These are phyloP conservation scores for Cicer bijugum DNA, from an alignment of 306 rosid genomes.

Conservation along the genomic window DNA sequence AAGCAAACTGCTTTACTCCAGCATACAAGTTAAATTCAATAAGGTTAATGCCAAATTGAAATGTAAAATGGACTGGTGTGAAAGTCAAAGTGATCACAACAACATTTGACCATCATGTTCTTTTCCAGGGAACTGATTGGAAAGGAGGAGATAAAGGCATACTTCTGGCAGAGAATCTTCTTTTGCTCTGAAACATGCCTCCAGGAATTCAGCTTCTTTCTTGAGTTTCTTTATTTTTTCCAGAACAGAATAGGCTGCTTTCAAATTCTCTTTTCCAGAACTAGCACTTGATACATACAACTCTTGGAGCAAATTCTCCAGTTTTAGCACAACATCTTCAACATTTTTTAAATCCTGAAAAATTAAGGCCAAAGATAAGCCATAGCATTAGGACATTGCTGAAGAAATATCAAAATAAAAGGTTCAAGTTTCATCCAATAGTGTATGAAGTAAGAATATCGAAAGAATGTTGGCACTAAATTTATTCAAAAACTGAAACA, in stretches of 20 bases:
- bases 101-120: slow-evolving; percentile 10
- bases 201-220: slow-evolving; percentile 94
- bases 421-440: slow-evolving; percentile 14
- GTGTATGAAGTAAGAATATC: slow-evolving; percentile 18
- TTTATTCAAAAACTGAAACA: slow-evolving; percentile 33
- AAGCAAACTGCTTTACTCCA: slow-evolving; percentile 12
- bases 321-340: slow-evolving; percentile 76
- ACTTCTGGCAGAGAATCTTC: slow-evolving; percentile 87
- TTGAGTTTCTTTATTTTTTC: slow-evolving; percentile 88
- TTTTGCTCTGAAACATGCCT: slow-evolving; percentile 93
- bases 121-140: slow-evolving; percentile 32
- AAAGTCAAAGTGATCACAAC: slow-evolving; percentile 31
- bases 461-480: neutral
- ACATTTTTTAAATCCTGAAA: slow-evolving; percentile 88
- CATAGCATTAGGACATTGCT: slow-evolving; percentile 14
- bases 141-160: slow-evolving; percentile 26
- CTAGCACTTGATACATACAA: slow-evolving; percentile 75
- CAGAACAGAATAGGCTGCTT: slow-evolving; percentile 96
- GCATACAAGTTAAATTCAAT: slow-evolving; percentile 33
- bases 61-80: neutral
- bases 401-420: slow-evolving; percentile 30
- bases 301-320: slow-evolving; percentile 90
- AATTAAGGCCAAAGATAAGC: slow-evolving; percentile 49
- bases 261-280: slow-evolving; percentile 87
- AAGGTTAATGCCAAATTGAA: slow-evolving; percentile 3